Percentiles rank a stretch among this genome's conserved stretches.
Conservation (phyloP, 2,329 filamentous ascomycete genomes). For the Xylaria sp. region DNA sequence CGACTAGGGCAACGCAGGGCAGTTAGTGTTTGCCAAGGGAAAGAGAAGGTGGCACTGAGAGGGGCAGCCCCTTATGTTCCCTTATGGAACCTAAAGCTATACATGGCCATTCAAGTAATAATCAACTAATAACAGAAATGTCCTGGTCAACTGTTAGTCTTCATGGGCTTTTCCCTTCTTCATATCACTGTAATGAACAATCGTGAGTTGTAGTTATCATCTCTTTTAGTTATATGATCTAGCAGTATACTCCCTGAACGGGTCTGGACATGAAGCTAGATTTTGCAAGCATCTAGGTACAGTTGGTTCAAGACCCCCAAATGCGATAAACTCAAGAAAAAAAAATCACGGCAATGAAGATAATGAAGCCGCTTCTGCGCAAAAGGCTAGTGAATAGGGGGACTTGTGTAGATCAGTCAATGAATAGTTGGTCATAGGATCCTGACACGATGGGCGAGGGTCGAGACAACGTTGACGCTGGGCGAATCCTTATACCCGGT, state of each 20-base stretch:
- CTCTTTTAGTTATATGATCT: conserved; percentile 28
- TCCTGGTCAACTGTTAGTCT: background rate
- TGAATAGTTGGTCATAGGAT: background rate
- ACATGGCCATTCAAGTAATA: background rate
- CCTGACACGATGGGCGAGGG: background rate
- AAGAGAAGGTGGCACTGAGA: background rate
- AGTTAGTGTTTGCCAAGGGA: background rate
- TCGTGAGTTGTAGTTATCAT: conserved; percentile 12
- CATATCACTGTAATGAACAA: background rate
- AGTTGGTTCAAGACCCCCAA: conserved; percentile 4
- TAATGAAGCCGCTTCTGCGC: conserved; percentile 13
- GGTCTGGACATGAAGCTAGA: conserved; percentile 9
- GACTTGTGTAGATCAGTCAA: conserved; percentile 5
- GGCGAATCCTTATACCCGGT: conserved; percentile 13
- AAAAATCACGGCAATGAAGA: conserved; percentile 19
- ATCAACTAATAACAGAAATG: background rate
- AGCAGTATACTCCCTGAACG: conserved; percentile 13
- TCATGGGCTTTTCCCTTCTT: background rate
- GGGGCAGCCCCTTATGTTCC: background rate
- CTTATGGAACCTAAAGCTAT: background rate
- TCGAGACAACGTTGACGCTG: background rate
- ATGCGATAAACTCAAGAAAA: background rate
- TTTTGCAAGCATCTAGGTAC: conserved; percentile 15
- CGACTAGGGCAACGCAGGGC: background rate
- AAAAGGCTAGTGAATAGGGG: conserved; percentile 4